Percentiles rank a stretch among this genome's conserved stretches.
phyloP scores from a whole-genome alignment of 1,284 basidiomycete species.

The Leccinum colubrinum region DNA sequence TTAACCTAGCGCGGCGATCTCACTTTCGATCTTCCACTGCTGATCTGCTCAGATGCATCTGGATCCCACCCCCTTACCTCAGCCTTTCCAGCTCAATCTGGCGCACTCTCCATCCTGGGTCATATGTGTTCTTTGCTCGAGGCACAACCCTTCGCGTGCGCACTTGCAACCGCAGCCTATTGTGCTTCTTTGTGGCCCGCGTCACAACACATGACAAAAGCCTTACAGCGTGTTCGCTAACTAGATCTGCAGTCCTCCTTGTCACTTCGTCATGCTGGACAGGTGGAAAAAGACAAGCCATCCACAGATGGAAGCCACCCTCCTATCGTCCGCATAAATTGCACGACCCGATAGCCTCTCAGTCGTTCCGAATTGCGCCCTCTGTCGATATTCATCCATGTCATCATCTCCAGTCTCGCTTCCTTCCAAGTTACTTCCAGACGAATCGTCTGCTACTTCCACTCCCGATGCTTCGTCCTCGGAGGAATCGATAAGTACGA shows the following conservation, averaged over 20 bases:
- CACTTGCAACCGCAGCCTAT: conserved; percentile 9
- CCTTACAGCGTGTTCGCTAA: conserved; percentile 25
- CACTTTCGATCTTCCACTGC: conserved; percentile 21
- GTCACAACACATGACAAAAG: conserved; percentile 30
- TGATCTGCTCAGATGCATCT: conserved; percentile 10
- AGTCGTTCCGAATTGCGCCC: neutral
- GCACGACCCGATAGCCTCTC: conserved; percentile 3
- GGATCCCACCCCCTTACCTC: neutral
- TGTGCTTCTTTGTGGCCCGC: conserved; percentile 29
- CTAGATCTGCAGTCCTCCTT: conserved; percentile 16
- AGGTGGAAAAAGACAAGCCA: conserved; percentile 15
- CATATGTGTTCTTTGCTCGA: conserved; percentile 9
- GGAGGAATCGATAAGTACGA: conserved; percentile 23
- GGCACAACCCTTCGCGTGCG: conserved; percentile 5
- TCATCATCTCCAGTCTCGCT: conserved; percentile 9
- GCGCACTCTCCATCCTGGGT: conserved; percentile 8
- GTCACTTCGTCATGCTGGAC: conserved; percentile 15
- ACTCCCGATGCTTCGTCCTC: conserved; percentile 12
- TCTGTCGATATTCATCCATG: conserved; percentile 19
- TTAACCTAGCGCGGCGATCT: conserved; percentile 30
- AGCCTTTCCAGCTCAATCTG: neutral
- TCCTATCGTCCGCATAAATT: conserved; percentile 27
- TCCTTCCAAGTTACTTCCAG: conserved; percentile 18
- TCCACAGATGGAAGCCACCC: conserved; percentile 24
- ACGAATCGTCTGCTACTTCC: neutral